Base-by-base conservation (phyloP, 768 basidiomycete genomes). In the Multifurca ochricompacta region DNA sequence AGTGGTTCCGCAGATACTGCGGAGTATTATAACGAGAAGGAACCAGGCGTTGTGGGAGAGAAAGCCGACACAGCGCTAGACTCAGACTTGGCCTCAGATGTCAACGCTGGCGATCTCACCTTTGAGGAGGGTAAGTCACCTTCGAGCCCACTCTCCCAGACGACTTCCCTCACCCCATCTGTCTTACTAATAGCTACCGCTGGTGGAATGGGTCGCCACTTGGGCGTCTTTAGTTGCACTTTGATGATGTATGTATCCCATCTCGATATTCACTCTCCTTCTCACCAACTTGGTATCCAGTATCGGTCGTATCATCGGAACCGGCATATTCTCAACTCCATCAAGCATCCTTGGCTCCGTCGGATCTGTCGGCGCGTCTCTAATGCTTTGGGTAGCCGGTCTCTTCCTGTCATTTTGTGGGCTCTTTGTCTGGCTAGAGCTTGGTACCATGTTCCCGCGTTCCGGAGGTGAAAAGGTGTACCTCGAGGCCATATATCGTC, bases 391-490 rank as follows among this genome's bases (percentile, higher is more conserved):
- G 81, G 76, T 82, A 1, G 75, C 81, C 19, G 81, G 81, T 4
- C 80, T 81, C 60, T 59, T 74, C 1, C 71, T 82, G 2, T 81
- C 80, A 0, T 77, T 77, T 56, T 82, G 77, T 49, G 80, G 80
- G 0, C 65, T 81, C 10, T 81, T 82, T 62, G 75, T 82, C 51
- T 82, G 79, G 79, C 74, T 82, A 19, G 80, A 83, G 55, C 76
- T 76, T 43, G 82, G 81, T 6, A 78, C 79, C 3, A 82, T 82
- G 81, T 79, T 75, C 55, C 81, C 80, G 3, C 73, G 80, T 1
- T 79, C 77, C 11, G 80, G 81, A 9, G 80, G 80, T 6, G 81
- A 82, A 63, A 81, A 83, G 64, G 79, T 81, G 3, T 81, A 82
- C 58, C 68, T 81, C 25, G 81, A 82, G 62, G 78, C 75, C 0